phyloP scores from a whole-genome alignment of 2,329 filamentous ascomycete species.

The Colletotrichum musicola region DNA sequence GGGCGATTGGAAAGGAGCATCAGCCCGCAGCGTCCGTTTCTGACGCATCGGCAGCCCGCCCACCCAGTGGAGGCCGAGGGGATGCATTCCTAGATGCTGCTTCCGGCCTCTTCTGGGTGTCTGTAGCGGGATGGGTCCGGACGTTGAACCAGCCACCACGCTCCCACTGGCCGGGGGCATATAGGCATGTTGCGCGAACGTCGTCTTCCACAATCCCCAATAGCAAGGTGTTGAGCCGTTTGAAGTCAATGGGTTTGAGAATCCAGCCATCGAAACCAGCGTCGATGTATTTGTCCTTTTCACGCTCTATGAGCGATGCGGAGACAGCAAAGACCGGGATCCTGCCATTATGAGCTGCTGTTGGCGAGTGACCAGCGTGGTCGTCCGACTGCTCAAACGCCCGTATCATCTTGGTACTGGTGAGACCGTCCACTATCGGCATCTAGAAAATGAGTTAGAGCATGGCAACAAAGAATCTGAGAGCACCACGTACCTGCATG shows the following conservation, averaged over 20 bases:
- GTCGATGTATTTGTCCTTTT: conserved; percentile 77
- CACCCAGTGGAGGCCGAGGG: neutral
- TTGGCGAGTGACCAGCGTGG: conserved; percentile 65
- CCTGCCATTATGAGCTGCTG: conserved; percentile 72
- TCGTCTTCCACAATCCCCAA: conserved; percentile 74
- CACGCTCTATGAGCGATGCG: conserved; percentile 80
- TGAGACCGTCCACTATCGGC: conserved; percentile 89
- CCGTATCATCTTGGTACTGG: conserved; percentile 86
- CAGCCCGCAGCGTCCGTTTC: too few species aligned
- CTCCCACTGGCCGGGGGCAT: conserved; percentile 82
- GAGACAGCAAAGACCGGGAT: conserved; percentile 90
- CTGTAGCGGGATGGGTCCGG: conserved; percentile 31
- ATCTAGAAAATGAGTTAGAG: conserved; percentile 62
- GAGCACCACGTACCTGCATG: conserved; percentile 76
- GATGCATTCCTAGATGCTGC: neutral
- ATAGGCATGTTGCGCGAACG: conserved; percentile 72
- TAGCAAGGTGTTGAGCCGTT: conserved; percentile 77
- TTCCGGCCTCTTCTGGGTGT: neutral
- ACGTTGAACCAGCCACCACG: conserved; percentile 83
- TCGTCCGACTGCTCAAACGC: conserved; percentile 71
- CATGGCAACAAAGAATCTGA: conserved; percentile 2
- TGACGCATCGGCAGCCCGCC: too few species aligned
- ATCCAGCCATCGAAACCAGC: conserved; percentile 94
- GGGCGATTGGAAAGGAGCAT: too few species aligned
- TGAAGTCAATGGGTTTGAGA: conserved; percentile 87